These are phyloP conservation scores for Zymoseptoria pseudotritici DNA, from an alignment of 2,329 filamentous ascomycete genomes.

Conservation along the genomic window DNA sequence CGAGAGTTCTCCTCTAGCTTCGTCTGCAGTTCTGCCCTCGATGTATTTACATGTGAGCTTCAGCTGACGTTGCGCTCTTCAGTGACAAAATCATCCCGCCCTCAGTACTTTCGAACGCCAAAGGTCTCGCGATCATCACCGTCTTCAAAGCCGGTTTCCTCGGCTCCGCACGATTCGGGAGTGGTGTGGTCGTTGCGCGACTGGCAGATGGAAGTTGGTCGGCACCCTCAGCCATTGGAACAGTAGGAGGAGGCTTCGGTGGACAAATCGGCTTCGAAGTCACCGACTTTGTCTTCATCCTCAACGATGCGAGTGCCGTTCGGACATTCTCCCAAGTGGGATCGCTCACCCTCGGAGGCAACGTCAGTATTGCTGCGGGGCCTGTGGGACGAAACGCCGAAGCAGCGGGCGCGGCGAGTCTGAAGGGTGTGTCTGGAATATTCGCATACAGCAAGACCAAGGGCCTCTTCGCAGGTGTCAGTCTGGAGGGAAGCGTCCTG, in stretches of 20 bases:
- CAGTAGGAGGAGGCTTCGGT: slow-evolving; percentile 72
- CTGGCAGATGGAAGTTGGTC: slow-evolving; percentile 73
- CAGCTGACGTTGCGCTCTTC: background rate
- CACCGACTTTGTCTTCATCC: slow-evolving; percentile 95
- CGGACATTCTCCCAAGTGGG: slow-evolving; percentile 90
- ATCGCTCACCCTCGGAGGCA: slow-evolving; percentile 86
- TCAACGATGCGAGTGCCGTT: slow-evolving; percentile 84
- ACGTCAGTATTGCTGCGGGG: slow-evolving; percentile 90
- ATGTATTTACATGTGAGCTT: background rate
- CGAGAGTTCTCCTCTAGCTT: background rate
- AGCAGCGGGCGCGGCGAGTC: slow-evolving; percentile 84
- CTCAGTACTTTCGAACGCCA: slow-evolving; percentile 79
- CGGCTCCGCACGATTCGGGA: slow-evolving; percentile 73
- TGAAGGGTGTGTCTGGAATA: slow-evolving; percentile 81
- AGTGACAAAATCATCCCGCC: slow-evolving; percentile 93
- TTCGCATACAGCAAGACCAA: slow-evolving; percentile 99
- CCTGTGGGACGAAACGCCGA: slow-evolving; percentile 93
- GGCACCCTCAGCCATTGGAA: slow-evolving; percentile 72
- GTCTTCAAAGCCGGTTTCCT: slow-evolving; percentile 84
- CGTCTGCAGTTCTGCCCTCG: background rate
- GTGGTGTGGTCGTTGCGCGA: slow-evolving; percentile 72
- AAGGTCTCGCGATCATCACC: slow-evolving; percentile 81
- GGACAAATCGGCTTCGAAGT: slow-evolving; percentile 82
- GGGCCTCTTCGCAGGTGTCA: slow-evolving; percentile 91
- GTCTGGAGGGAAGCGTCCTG: slow-evolving; percentile 83